Base-by-base conservation (phyloP, 2,329 filamentous ascomycete species). In the Elsinoe fawcettii region DNA sequence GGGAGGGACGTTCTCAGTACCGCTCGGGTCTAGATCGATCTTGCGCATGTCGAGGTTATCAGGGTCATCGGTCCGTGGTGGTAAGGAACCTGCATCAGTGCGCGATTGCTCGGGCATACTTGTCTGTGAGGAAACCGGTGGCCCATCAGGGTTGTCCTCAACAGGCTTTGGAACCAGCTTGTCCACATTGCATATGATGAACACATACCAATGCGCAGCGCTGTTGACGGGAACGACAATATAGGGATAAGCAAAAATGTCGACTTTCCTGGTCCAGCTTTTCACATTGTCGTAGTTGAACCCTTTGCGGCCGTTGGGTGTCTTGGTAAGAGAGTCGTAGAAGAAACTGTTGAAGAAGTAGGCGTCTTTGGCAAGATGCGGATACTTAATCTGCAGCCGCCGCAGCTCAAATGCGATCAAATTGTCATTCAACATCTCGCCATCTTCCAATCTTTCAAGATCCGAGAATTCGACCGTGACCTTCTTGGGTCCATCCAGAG, bases 281-380 rank as follows among this genome's bases (percentile, higher is more conserved):
- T 86, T 84, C 57, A 99, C 91, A 3, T 84, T 86, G 23, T 87
- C 82, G 67, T 96, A 96, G 65, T 95, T 90, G 71, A 95, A 87
- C 0, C 70, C 73, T 51, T 74, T 71, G 63, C 72, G 74, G 34
- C 81, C 76, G 58, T 77, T 77, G 14, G 72, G 70, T 6, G 71
- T 72, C 30, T 82, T 84, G 16, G 81, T 88, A 44, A 97, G 77
- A 49, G 85, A 86, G 18, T 86, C 83, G 67, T 88, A 97, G 71
- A 97, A 96, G 71, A 90, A 96, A 0, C 89, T 93, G 68, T 91
- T 97, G 75, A 95, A 92, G 63, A 96, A 87, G 68, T 95, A 89
- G 2, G 95, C 83, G 0, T 81, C 78, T 1, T 78, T 75, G 9
- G 78, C 74, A 37, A 74, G 70, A 61, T 63, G 61, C 1, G 65